Evolutionary conservation across 768 basidiomycete species (phyloP).

Genomic region (Rossbeevera mucosa): DNA sequence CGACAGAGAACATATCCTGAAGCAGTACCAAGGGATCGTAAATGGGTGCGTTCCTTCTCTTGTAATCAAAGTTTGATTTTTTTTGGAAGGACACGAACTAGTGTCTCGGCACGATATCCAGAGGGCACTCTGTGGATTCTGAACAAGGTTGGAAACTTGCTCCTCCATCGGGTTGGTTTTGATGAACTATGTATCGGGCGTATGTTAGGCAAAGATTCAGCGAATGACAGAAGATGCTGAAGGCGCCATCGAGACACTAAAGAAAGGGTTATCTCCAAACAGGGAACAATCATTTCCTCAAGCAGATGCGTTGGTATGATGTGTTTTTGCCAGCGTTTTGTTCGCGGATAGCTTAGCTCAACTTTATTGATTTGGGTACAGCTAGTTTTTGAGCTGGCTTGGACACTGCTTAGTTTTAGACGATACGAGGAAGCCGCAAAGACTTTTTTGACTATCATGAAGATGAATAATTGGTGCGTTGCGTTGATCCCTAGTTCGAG

Average conservation of each 20-base stretch:
- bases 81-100: conserved; percentile 18
- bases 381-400: conserved; percentile 75
- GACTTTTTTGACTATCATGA: conserved; percentile 57
- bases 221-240: conserved; percentile 66
- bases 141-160: conserved; percentile 45
- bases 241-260: conserved; percentile 61
- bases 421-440: conserved; percentile 66
- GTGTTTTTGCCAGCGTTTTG: neutral
- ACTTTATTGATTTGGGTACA: conserved; percentile 20
- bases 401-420: conserved; percentile 63
- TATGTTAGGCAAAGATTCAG: conserved; percentile 59
- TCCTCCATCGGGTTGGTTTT: neutral
- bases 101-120: conserved; percentile 56
- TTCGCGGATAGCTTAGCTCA: neutral
- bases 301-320: conserved; percentile 61
- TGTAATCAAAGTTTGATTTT: neutral
- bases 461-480: conserved; percentile 65
- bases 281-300: conserved; percentile 55
- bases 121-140: conserved; percentile 69
- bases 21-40: conserved; percentile 60
- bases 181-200: neutral
- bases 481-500: neutral
- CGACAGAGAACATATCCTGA: conserved; percentile 59
- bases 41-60: conserved; percentile 44
- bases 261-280: conserved; percentile 52